These are phyloP conservation scores for Mucor sp. DNA, from an alignment of 371 early-diverging fungal species.

Conservation along the genomic window DNA sequence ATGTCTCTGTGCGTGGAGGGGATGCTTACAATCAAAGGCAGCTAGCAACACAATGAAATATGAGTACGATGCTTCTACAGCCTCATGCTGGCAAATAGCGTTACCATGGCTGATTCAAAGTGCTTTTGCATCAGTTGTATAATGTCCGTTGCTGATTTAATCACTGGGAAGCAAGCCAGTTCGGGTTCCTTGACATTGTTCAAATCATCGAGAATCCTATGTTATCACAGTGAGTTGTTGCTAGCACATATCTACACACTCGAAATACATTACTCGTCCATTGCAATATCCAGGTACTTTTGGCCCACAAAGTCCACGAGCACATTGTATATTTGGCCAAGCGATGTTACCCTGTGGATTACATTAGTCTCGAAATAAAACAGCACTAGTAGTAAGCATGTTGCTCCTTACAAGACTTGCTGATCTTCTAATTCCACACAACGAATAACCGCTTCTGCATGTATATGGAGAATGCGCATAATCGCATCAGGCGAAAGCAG, in stretches of 20 bases:
- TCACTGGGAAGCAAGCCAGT: conserved; percentile 66
- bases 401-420: conserved; percentile 57
- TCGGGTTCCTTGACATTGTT: conserved; percentile 71
- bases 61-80: not conserved
- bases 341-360: conserved; percentile 30
- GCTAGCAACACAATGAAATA: conserved; percentile 36
- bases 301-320: conserved; percentile 77
- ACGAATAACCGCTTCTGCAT: conserved; percentile 84
- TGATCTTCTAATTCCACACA: conserved; percentile 79
- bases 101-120: conserved; percentile 85
- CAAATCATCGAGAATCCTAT: conserved; percentile 78
- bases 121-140: conserved; percentile 88
- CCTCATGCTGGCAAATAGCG: no score
- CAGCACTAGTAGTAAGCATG: not conserved
- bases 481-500: conserved; percentile 62
- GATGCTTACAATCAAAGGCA: conserved; percentile 74
- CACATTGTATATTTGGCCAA: conserved; percentile 65
- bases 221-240: not conserved
- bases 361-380: conserved; percentile 6
- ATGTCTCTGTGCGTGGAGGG: conserved; percentile 86
- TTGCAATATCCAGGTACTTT: conserved; percentile 77
- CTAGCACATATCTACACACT: not conserved
- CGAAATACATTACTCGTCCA: conserved; percentile 70
- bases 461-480: conserved; percentile 74
- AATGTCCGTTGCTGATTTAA: conserved; percentile 71